These are phyloP conservation scores for Platismatia glauca DNA, from an alignment of 495 filamentous ascomycete species.

Conservation along the genomic window DNA sequence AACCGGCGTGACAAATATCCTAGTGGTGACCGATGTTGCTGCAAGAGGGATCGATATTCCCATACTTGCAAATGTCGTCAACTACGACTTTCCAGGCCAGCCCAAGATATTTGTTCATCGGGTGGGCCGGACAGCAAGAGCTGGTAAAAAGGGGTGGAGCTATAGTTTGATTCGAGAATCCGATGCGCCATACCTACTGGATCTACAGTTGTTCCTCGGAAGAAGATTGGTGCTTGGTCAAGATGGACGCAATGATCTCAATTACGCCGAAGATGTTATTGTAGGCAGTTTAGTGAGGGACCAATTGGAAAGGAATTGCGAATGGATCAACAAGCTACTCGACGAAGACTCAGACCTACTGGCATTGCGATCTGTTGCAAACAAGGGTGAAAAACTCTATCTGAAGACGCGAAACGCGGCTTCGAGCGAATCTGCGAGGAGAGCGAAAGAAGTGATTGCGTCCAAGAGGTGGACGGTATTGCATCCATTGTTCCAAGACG, in stretches of 20 bases:
- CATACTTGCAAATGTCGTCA: conserved; percentile 91
- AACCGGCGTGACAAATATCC: conserved; percentile 70
- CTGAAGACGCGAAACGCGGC: conserved; percentile 80
- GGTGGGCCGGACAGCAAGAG: conserved; percentile 89
- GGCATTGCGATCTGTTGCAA: conserved; percentile 58
- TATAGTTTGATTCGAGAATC: conserved; percentile 80
- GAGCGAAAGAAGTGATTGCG: conserved; percentile 63
- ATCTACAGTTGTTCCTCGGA: conserved; percentile 90
- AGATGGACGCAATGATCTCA: conserved; percentile 42
- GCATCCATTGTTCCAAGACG: conserved; percentile 68
- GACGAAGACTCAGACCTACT: conserved; percentile 65
- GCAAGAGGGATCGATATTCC: conserved; percentile 98
- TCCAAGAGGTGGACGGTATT: conserved; percentile 59
- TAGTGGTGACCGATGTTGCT: conserved; percentile 97
- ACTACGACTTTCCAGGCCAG: conserved; percentile 96
- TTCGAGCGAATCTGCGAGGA: conserved; percentile 76
- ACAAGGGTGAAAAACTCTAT: conserved; percentile 90
- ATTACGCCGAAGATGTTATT: conserved; percentile 71
- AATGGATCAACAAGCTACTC: conserved; percentile 70
- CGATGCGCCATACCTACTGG: conserved; percentile 83
- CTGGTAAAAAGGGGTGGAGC: conserved; percentile 85
- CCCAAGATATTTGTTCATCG: conserved; percentile 96
- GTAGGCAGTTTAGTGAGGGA: conserved; percentile 65
- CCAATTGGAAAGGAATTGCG: conserved; percentile 58
- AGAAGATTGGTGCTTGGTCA: conserved; percentile 64